phyloP scores from a whole-genome alignment of 371 early-diverging fungal species.

The Apophysomyces elegans region DNA sequence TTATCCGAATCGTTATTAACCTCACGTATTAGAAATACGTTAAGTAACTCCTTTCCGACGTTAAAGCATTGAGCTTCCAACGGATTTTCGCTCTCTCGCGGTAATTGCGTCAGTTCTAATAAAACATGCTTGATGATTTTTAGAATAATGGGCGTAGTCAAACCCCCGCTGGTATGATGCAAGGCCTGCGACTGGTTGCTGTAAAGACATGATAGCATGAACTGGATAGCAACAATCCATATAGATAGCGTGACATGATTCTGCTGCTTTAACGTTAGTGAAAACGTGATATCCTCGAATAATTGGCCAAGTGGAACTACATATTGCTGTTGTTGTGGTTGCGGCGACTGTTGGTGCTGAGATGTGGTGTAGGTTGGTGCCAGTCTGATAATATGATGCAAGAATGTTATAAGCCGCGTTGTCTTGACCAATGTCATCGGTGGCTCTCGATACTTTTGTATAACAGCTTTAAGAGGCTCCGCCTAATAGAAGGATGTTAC shows the following conservation, averaged over 20 bases:
- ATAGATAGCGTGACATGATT: conserved; percentile 24
- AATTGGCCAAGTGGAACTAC: conserved; percentile 43
- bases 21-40: conserved; percentile 38
- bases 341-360: conserved; percentile 4
- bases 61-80: conserved; percentile 41
- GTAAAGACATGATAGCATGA: conserved; percentile 48
- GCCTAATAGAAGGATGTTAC: conserved; percentile 22
- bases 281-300: conserved; percentile 43
- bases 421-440: conserved; percentile 46
- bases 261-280: conserved; percentile 29
- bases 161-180: conserved; percentile 29
- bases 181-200: conserved; percentile 32
- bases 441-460: conserved; percentile 48
- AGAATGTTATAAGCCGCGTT: conserved; percentile 42
- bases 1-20: neutral
- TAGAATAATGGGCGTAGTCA: conserved; percentile 44
- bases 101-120: conserved; percentile 43
- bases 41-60: conserved; percentile 42
- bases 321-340: conserved; percentile 1
- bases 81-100: conserved; percentile 24
- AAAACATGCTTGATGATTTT: conserved; percentile 48
- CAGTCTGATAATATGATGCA: conserved; percentile 39
- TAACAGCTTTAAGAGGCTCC: conserved; percentile 46
- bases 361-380: conserved; percentile 23
- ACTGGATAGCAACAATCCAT: conserved; percentile 49